Conservation (phyloP, 768 basidiomycete species). For the Daedaleopsis nitida region DNA sequence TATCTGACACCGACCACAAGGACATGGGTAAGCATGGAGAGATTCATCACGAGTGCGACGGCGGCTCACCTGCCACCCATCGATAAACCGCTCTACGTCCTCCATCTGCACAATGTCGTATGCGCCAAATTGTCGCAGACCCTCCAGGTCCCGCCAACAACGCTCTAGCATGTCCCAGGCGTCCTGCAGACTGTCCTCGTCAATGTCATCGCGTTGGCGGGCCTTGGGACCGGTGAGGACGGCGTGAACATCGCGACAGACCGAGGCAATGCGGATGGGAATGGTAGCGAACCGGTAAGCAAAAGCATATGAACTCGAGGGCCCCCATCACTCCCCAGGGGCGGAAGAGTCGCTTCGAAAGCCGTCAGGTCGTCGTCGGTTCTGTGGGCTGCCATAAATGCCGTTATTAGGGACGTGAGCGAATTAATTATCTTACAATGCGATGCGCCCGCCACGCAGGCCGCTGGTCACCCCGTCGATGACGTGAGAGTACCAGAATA, state of each 20-base stretch:
- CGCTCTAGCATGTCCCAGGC: constrained; percentile 85
- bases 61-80: constrained; percentile 83
- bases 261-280: constrained; percentile 72
- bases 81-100: constrained; percentile 68
- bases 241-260: constrained; percentile 77
- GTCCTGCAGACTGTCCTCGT: constrained; percentile 65
- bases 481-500: constrained; percentile 89
- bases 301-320: constrained; percentile 50
- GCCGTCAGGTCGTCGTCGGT: constrained; percentile 73
- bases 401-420: neutral
- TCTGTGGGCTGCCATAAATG: constrained; percentile 37
- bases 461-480: constrained; percentile 85
- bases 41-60: constrained; percentile 1
- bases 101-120: constrained; percentile 46
- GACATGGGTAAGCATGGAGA: neutral
- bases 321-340: constrained; percentile 16
- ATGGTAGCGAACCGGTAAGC: constrained; percentile 64
- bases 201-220: constrained; percentile 55
- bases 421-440: constrained; percentile 57
- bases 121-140: constrained; percentile 48
- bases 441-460: constrained; percentile 80
- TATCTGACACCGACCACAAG: constrained; percentile 46
- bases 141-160: constrained; percentile 85
- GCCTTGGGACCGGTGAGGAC: constrained; percentile 81
- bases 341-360: constrained; percentile 64